Evolutionary conservation across 805 yeast genomes (phyloP).

Genomic region (Kodamaea restingae): DNA sequence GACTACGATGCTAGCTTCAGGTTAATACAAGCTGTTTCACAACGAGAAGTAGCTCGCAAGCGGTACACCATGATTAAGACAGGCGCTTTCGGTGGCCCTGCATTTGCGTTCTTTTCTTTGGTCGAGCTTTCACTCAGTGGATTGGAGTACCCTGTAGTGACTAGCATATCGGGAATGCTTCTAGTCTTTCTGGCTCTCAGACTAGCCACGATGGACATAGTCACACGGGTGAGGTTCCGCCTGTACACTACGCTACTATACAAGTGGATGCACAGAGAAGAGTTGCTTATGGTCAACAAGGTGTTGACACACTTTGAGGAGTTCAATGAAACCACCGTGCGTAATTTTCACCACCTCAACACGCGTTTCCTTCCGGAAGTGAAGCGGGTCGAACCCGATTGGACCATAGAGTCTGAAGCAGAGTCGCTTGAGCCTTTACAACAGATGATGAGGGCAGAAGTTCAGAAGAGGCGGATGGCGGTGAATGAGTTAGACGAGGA

Average conservation of each 20-base stretch:
- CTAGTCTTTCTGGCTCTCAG: not conserved
- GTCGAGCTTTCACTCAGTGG: conserved; percentile 1
- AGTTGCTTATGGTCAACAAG: conserved; percentile 28
- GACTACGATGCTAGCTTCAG: conserved; percentile 28
- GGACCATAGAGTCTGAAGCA: conserved; percentile 18
- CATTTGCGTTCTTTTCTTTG: not conserved
- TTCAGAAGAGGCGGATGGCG: conserved; percentile 29
- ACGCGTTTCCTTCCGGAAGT: conserved; percentile 16
- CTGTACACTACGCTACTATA: conserved; percentile 25
- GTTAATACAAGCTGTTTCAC: conserved; percentile 18
- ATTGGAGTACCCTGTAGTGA: not conserved
- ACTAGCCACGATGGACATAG: not conserved
- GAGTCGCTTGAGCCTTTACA: conserved; percentile 3
- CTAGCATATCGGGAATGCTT: not conserved
- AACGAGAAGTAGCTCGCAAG: not conserved
- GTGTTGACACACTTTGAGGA: conserved; percentile 41
- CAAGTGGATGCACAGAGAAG: conserved; percentile 28
- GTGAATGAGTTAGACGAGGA: conserved; percentile 36
- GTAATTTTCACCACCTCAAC: conserved; percentile 35
- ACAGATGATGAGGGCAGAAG: conserved; percentile 14
- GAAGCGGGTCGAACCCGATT: conserved; percentile 15
- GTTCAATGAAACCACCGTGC: conserved; percentile 36
- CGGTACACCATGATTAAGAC: not conserved
- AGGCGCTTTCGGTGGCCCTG: not conserved
- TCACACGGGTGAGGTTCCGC: conserved; percentile 28